A percentile compares a stretch with the other conserved stretches of the same genome.
Conservation (phyloP, 306 rosid species). For the Cicer bijugum region DNA sequence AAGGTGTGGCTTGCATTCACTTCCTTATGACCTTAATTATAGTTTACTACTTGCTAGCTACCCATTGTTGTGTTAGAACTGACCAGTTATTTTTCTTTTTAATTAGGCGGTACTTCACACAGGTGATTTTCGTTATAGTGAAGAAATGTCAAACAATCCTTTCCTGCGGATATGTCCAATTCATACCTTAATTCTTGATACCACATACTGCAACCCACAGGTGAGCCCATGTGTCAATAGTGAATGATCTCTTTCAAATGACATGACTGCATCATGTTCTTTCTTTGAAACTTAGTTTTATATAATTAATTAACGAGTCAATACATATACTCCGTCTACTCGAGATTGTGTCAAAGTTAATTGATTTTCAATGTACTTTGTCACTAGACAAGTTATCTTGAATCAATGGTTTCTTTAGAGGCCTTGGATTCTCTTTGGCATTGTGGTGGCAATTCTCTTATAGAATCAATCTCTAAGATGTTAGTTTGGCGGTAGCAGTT, state of each 20-base stretch:
- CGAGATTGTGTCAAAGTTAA: constrained; percentile 27
- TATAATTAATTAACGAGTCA: neutral
- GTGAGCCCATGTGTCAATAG: constrained; percentile 53
- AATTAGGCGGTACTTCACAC: constrained; percentile 85
- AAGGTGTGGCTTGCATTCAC: constrained; percentile 72
- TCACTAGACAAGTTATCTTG: constrained; percentile 14
- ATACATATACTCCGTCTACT: neutral
- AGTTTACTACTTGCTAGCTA: constrained; percentile 1
- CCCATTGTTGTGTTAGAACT: constrained; percentile 16
- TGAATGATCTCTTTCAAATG: constrained; percentile 33
- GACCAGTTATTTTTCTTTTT: constrained; percentile 41
- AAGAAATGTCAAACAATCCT: constrained; percentile 61
- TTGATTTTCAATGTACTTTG: constrained; percentile 29
- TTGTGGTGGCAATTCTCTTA: neutral
- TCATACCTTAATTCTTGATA: constrained; percentile 82
- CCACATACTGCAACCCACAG: constrained; percentile 93
- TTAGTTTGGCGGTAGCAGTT: constrained; percentile 10
- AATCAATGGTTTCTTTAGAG: constrained; percentile 21
- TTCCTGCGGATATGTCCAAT: constrained; percentile 58
- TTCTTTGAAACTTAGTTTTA: constrained; percentile 1
- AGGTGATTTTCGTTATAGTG: constrained; percentile 87
- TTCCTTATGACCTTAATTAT: constrained; percentile 33
- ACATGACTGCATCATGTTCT: constrained; percentile 9
- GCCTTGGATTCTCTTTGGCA: neutral
- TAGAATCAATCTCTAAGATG: no score